A percentile compares a stretch with the other conserved stretches of the same genome.
Conservation (phyloP, 352 stramenopile genomes). For the Phytophthora pistaciae region DNA sequence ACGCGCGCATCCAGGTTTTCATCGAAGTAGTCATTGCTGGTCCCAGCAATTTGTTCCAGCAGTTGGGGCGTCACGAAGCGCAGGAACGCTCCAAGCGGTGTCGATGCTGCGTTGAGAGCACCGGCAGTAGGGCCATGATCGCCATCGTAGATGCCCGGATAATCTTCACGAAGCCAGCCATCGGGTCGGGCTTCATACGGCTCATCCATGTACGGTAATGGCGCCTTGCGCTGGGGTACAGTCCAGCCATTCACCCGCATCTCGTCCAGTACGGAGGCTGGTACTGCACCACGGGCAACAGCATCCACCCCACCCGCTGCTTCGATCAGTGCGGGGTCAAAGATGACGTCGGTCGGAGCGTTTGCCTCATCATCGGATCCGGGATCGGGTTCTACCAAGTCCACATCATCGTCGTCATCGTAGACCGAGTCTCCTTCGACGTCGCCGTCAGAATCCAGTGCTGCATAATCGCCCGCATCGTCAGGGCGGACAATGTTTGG, state of each 20-base stretch:
- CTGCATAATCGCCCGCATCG: background rate
- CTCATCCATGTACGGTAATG: constrained; percentile 18
- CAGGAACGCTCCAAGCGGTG: background rate
- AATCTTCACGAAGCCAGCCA: background rate
- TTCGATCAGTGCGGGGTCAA: constrained; percentile 9
- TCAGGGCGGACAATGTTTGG: background rate
- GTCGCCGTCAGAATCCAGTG: constrained; percentile 16
- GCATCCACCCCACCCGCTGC: background rate
- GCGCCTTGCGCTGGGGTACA: background rate
- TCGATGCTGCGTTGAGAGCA: background rate
- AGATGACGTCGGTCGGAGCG: background rate
- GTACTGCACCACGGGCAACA: background rate
- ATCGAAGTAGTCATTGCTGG: constrained; percentile 11
- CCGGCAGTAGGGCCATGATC: background rate
- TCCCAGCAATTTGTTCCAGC: background rate
- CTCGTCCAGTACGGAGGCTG: background rate
- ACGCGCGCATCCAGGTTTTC: constrained; percentile 12
- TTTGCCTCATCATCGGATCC: background rate
- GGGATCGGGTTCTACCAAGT: background rate
- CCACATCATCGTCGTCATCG: constrained; percentile 12
- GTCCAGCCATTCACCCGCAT: constrained; percentile 6
- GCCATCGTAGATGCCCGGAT: constrained; percentile 8
- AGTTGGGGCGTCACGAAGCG: constrained; percentile 1
- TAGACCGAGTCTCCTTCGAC: background rate
- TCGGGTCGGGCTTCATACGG: constrained; percentile 6